Evolutionary conservation across 768 basidiomycete genomes (phyloP).

Genomic region (Mycena crocata): DNA sequence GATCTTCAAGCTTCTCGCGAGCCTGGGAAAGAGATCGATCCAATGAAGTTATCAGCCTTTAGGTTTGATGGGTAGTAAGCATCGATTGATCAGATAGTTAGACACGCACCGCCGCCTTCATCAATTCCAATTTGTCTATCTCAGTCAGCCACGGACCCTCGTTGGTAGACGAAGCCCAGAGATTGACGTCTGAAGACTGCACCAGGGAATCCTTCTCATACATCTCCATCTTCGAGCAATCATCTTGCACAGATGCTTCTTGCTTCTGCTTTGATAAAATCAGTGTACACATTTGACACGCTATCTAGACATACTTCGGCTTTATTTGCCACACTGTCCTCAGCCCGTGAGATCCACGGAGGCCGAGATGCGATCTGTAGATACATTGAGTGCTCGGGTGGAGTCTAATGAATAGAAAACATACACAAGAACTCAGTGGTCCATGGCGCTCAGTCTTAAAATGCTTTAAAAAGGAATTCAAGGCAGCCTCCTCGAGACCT

Average conservation of each 20-base stretch:
- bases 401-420: background rate
- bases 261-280: background rate
- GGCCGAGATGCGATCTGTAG: background rate
- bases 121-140: too few relatives aligned
- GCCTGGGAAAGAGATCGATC: background rate
- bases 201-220: too few relatives aligned
- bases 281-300: background rate
- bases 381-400: background rate
- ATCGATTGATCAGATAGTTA: too few relatives aligned
- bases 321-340: background rate
- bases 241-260: too few relatives aligned
- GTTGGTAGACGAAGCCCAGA: too few relatives aligned
- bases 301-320: background rate
- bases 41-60: conserved; percentile 10
- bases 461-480: background rate
- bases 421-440: background rate
- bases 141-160: too few relatives aligned
- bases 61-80: too few relatives aligned
- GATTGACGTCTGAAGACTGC: too few relatives aligned
- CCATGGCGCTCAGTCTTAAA: background rate
- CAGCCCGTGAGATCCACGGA: conserved; percentile 1
- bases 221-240: too few relatives aligned
- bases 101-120: too few relatives aligned
- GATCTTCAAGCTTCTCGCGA: background rate
- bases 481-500: conserved; percentile 1